phyloP scores from a whole-genome alignment of 2,329 filamentous ascomycete species.

The Teratosphaeria zuluensis region DNA sequence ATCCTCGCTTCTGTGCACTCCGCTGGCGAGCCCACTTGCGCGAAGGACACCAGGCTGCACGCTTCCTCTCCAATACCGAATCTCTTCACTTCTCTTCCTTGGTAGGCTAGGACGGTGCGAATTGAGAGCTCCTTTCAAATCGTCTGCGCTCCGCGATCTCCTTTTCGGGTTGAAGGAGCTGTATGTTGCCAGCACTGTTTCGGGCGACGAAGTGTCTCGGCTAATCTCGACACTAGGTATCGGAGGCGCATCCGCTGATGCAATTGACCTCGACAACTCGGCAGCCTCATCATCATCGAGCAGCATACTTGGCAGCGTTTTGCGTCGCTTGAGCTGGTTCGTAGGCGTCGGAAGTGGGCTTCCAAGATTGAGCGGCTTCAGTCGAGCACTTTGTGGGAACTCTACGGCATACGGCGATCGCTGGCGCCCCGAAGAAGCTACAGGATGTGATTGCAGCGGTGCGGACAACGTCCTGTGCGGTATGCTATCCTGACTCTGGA shows the following conservation, averaged over 20 bases:
- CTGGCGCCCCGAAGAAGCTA: constrained; percentile 7
- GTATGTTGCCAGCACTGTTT: constrained; percentile 4
- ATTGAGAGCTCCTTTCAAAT: constrained; percentile 14
- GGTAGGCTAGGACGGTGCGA: constrained; percentile 9
- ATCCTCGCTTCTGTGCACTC: not conserved
- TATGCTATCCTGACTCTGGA: not conserved
- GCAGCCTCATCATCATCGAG: constrained; percentile 17
- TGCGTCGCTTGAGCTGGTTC: constrained; percentile 18
- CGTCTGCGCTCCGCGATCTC: constrained; percentile 26
- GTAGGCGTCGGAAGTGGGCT: constrained; percentile 22
- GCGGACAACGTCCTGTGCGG: constrained; percentile 11
- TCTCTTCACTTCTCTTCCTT: constrained; percentile 26
- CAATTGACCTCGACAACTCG: constrained; percentile 4
- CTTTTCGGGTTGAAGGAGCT: constrained; percentile 18
- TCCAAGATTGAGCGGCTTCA: constrained; percentile 27
- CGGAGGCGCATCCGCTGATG: not conserved
- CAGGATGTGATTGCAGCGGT: constrained; percentile 9
- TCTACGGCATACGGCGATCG: constrained; percentile 27
- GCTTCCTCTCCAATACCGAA: constrained; percentile 27
- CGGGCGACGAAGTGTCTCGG: constrained; percentile 2
- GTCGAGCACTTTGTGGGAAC: constrained; percentile 26
- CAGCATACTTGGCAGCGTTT: constrained; percentile 24
- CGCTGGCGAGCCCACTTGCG: constrained; percentile 18
- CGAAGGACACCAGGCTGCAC: constrained; percentile 19
- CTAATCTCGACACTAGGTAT: constrained; percentile 4